Evolutionary conservation across 2,329 filamentous ascomycete species (phyloP), one percentile per base, ranked within the genome.

Genomic region (Trichoderma atroviride): DNA sequence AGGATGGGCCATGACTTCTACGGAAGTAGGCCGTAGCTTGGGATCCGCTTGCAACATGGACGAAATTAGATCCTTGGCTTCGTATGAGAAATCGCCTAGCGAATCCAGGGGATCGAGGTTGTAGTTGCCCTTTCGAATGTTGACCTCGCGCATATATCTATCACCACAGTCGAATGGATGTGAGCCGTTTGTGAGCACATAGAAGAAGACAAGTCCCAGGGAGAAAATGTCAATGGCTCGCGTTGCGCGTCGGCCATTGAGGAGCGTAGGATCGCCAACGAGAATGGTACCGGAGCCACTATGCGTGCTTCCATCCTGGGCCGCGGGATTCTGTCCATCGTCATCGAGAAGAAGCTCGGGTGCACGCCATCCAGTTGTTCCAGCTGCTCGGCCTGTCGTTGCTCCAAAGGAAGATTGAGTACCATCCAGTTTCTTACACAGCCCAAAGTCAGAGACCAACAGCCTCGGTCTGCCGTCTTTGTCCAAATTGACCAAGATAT

Each of bases 161-260:
- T 96, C 94, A 68, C 96, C 94, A 72, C 94, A 94, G 77, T 97
- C 95, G 75, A 96, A 99, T 0, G 96, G 96, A 79, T 99, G 96
- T 1, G 87, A 88, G 19, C 96, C 96, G 71, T 94, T 92, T 1
- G 95, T 97, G 70, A 99, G 85, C n/a, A 98, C 94, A 78, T 97
- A 99, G 82, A 94, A 98, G 83, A 97, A 99, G n/a, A 99, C 94
- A 65, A 97, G 91, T 1, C 96, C 96, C 43, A 99, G 87, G 0
- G 94, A 97, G 82, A 99, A 99, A 31, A 99, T 97, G 77, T 99
- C 96, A 71, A 98, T 97, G 10, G 96, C 93, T 57, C 96, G 91
- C 57, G 97, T 99, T 7, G 96, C 95, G 63, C 96, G 92, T 70
- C 94, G 90, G 58, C 75, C 76, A 73, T 88, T 89, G 73, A 76